phyloP scores from a whole-genome alignment of 352 stramenopile genomes.

The Pythium scleroteichum region DNA sequence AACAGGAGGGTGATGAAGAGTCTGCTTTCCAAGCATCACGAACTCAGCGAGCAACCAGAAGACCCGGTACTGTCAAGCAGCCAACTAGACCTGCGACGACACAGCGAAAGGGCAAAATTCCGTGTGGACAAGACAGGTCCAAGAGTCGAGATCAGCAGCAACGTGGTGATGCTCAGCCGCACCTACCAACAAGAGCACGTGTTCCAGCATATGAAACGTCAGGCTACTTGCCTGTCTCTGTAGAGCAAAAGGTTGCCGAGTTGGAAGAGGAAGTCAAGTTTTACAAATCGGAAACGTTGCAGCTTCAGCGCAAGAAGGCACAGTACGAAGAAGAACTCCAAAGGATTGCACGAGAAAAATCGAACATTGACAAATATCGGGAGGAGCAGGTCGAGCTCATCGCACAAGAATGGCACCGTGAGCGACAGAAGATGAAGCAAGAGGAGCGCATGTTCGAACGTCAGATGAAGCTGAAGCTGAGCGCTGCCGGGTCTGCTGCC shows the following conservation, averaged over 20 bases:
- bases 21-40: background rate
- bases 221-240: conserved; percentile 46
- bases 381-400: conserved; percentile 56
- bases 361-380: conserved; percentile 51
- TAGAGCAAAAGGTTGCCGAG: conserved; percentile 83
- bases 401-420: conserved; percentile 66
- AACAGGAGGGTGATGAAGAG: background rate
- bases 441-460: conserved; percentile 67
- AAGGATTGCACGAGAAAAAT: conserved; percentile 51
- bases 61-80: background rate
- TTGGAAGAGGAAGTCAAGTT: conserved; percentile 86
- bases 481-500: conserved; percentile 47
- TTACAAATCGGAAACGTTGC: conserved; percentile 81
- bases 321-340: conserved; percentile 64
- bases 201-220: conserved; percentile 1
- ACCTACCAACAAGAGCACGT: background rate
- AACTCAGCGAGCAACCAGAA: background rate
- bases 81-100: background rate
- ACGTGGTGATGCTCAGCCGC: background rate
- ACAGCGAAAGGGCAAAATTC: background rate
- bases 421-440: conserved; percentile 75
- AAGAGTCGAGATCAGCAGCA: conserved; percentile 1
- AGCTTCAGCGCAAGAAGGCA: conserved; percentile 72
- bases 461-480: conserved; percentile 74
- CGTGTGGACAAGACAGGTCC: background rate